phyloP scores from a whole-genome alignment of 2,329 filamentous ascomycete species.

The Ciborinia camelliae region DNA sequence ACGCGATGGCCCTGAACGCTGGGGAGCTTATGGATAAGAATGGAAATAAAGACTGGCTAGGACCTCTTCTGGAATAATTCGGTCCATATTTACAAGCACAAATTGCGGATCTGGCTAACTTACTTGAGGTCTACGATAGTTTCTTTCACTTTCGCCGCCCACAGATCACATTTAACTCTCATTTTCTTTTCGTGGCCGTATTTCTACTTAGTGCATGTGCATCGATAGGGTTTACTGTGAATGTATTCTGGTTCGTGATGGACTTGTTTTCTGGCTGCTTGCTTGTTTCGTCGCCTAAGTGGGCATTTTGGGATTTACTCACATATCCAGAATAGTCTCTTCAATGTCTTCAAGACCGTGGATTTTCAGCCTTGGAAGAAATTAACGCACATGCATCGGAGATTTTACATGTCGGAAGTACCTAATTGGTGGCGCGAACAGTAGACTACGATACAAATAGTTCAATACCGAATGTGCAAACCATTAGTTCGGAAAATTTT shows the following conservation, averaged over 20 bases:
- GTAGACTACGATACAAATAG: not conserved
- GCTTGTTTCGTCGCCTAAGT: constrained; percentile 38
- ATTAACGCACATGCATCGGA: not conserved
- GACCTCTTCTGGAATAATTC: constrained; percentile 24
- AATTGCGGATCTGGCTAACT: constrained; percentile 38
- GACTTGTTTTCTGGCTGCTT: constrained; percentile 40
- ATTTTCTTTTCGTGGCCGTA: constrained; percentile 30
- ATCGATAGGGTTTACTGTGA: constrained; percentile 36
- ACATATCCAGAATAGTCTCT: constrained; percentile 41
- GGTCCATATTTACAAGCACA: constrained; percentile 40
- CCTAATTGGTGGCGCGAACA: not conserved
- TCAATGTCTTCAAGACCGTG: constrained; percentile 28
- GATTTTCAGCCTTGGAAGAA: constrained; percentile 15
- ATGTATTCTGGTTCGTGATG: constrained; percentile 33
- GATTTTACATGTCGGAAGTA: not conserved
- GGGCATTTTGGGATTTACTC: constrained; percentile 40
- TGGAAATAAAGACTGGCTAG: constrained; percentile 39
- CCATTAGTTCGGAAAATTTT: not conserved
- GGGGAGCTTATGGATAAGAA: constrained; percentile 40
- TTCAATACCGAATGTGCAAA: not conserved
- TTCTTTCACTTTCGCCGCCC: constrained; percentile 41
- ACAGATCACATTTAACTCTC: constrained; percentile 30
- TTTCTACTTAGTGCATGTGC: constrained; percentile 30
- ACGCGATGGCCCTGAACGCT: constrained; percentile 35
- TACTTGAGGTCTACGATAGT: constrained; percentile 39